A percentile compares a stretch with the other conserved stretches of the same genome.
Conservation (phyloP, 2,329 filamentous ascomycete species). For the Xylariaceae sp. region DNA sequence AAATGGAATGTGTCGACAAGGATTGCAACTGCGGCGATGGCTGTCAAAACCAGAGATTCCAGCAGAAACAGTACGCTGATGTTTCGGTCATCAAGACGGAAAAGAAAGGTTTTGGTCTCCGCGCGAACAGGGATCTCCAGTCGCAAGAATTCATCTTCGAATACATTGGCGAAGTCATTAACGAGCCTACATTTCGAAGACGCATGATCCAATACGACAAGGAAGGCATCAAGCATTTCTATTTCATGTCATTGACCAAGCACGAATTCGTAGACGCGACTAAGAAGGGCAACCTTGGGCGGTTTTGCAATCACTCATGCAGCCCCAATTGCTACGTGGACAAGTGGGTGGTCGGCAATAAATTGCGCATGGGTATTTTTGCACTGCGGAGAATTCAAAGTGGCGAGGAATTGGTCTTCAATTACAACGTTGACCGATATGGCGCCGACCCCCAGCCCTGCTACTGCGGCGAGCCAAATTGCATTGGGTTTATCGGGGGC, state of each 20-base stretch:
- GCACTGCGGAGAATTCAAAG: slow-evolving; percentile 77
- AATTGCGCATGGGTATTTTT: slow-evolving; percentile 98
- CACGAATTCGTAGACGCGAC: slow-evolving; percentile 97
- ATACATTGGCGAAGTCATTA: slow-evolving; percentile 97
- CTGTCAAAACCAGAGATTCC: slow-evolving; percentile 94
- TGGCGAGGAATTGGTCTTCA: slow-evolving; percentile 95
- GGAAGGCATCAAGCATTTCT: slow-evolving; percentile 98
- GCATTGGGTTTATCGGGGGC: slow-evolving; percentile 92
- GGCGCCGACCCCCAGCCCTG: slow-evolving; percentile 95
- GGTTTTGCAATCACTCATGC: slow-evolving; percentile 99
- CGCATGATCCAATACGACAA: slow-evolving; percentile 93
- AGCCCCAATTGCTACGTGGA: slow-evolving; percentile 99
- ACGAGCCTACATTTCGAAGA: slow-evolving; percentile 80
- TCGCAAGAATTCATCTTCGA: slow-evolving; percentile 93
- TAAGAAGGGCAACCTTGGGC: slow-evolving; percentile 89
- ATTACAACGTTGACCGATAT: slow-evolving; percentile 99
- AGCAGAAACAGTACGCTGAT: slow-evolving; percentile 80
- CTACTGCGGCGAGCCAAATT: slow-evolving; percentile 93
- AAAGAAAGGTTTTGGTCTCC: slow-evolving; percentile 93
- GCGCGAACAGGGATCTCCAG: slow-evolving; percentile 71
- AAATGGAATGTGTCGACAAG: slow-evolving; percentile 85
- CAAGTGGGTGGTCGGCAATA: slow-evolving; percentile 98
- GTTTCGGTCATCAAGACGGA: slow-evolving; percentile 97
- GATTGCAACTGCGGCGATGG: slow-evolving; percentile 82
- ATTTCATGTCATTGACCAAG: slow-evolving; percentile 98